Evolutionary conservation across 257 asterid species (phyloP).

Genomic region (Nicotiana sylvestris): DNA sequence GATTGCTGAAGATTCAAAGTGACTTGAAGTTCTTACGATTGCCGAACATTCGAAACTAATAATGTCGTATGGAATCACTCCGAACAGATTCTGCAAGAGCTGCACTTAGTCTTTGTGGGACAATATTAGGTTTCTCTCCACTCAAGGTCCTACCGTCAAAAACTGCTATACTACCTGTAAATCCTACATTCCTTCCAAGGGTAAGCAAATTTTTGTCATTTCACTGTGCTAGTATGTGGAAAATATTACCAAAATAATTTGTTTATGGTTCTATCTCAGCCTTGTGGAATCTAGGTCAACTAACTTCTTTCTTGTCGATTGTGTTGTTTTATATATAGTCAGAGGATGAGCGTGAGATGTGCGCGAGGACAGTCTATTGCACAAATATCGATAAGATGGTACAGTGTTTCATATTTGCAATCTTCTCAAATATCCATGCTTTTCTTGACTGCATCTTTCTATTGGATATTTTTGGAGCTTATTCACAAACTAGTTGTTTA

Average conservation of each 20-base stretch:
- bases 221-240: neutral
- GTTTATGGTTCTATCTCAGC: neutral
- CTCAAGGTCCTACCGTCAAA: slow-evolving; percentile 90
- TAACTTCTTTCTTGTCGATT: neutral
- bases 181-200: slow-evolving; percentile 95
- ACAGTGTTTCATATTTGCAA: neutral
- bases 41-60: neutral
- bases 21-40: neutral
- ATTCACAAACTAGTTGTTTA: neutral
- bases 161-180: slow-evolving; percentile 95
- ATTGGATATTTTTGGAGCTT: neutral
- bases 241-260: neutral
- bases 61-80: slow-evolving; percentile 10
- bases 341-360: slow-evolving; percentile 95
- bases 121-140: slow-evolving; percentile 66
- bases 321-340: slow-evolving; percentile 41
- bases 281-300: neutral
- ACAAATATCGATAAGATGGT: slow-evolving; percentile 95
- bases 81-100: slow-evolving; percentile 73
- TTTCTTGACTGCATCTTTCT: neutral
- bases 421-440: neutral
- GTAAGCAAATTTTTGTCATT: slow-evolving; percentile 32
- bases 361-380: slow-evolving; percentile 96
- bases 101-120: slow-evolving; percentile 64
- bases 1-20: neutral